A percentile compares a stretch with the other conserved stretches of the same genome.
Conservation (phyloP, 176 grass and related monocot species). For the Oryza glumipatula region DNA sequence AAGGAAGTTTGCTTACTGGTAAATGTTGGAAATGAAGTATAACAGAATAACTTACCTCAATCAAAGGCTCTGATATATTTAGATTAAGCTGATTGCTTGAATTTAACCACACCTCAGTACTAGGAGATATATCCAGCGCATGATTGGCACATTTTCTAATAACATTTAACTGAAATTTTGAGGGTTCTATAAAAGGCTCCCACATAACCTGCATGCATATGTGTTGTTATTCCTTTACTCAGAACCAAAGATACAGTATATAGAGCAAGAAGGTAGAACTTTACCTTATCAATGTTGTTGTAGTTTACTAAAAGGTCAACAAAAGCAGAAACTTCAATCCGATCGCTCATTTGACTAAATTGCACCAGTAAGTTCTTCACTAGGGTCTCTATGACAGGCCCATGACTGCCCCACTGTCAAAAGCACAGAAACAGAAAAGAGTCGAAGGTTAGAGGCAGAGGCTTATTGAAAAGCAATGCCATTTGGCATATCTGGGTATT, state of each 20-base stretch:
- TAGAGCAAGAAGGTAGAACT: conserved; percentile 30
- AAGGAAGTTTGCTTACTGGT: neutral
- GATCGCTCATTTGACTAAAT: conserved; percentile 57
- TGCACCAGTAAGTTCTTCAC: conserved; percentile 73
- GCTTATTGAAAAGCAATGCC: conserved; percentile 33
- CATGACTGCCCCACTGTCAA: conserved; percentile 86
- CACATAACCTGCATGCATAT: conserved; percentile 82
- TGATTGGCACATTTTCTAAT: conserved; percentile 61
- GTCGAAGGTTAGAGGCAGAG: conserved; percentile 29
- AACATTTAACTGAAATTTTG: conserved; percentile 75
- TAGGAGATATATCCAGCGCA: conserved; percentile 58
- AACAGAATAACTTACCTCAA: conserved; percentile 69
- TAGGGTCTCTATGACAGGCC: conserved; percentile 89
- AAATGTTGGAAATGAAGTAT: conserved; percentile 14
- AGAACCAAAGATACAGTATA: conserved; percentile 28
- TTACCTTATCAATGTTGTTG: conserved; percentile 99
- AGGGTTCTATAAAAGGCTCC: conserved; percentile 98
- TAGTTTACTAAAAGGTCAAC: conserved; percentile 95
- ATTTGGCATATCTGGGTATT: conserved; percentile 8
- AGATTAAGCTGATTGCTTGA: conserved; percentile 86
- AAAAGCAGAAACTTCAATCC: conserved; percentile 62
- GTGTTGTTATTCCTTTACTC: conserved; percentile 42
- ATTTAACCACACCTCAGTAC: conserved; percentile 74
- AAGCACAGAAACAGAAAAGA: conserved; percentile 43
- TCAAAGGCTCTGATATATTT: conserved; percentile 94